Conservation (phyloP, 306 rosid species). For the Glycine soja region DNA sequence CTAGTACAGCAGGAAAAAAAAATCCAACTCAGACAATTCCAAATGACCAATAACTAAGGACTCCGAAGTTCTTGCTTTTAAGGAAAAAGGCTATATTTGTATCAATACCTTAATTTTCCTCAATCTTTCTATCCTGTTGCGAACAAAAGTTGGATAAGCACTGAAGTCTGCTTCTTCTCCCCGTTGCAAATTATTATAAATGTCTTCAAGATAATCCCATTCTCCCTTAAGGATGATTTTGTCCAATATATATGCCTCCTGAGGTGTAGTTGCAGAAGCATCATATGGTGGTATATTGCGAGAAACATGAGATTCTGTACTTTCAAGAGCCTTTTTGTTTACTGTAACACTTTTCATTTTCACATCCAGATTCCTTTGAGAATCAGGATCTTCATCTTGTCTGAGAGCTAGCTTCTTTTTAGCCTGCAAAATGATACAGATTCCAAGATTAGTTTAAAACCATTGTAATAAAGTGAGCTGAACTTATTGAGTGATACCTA, state of each 20-base stretch:
- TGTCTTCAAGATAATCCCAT: conserved; percentile 75
- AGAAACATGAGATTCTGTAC: conserved; percentile 51
- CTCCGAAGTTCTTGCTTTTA: conserved; percentile 4
- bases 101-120: conserved; percentile 63
- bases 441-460: conserved; percentile 30
- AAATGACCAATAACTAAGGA: background rate
- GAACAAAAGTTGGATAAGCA: conserved; percentile 69
- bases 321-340: conserved; percentile 67
- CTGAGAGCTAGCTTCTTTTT: conserved; percentile 53
- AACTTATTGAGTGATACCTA: conserved; percentile 1
- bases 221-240: conserved; percentile 77
- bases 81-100: conserved; percentile 8
- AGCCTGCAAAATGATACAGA: conserved; percentile 56
- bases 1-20: background rate
- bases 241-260: conserved; percentile 78
- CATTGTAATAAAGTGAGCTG: conserved; percentile 39
- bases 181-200: conserved; percentile 53
- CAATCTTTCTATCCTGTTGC: conserved; percentile 55
- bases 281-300: conserved; percentile 80
- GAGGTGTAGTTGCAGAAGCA: conserved; percentile 73
- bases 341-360: conserved; percentile 62
- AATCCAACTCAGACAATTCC: background rate
- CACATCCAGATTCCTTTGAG: conserved; percentile 61
- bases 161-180: conserved; percentile 52
- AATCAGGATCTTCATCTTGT: conserved; percentile 59